Evolutionary conservation across 129 eudicot species (phyloP), one percentile per base, ranked within the genome.

Genomic region (Deinandra increscens): DNA sequence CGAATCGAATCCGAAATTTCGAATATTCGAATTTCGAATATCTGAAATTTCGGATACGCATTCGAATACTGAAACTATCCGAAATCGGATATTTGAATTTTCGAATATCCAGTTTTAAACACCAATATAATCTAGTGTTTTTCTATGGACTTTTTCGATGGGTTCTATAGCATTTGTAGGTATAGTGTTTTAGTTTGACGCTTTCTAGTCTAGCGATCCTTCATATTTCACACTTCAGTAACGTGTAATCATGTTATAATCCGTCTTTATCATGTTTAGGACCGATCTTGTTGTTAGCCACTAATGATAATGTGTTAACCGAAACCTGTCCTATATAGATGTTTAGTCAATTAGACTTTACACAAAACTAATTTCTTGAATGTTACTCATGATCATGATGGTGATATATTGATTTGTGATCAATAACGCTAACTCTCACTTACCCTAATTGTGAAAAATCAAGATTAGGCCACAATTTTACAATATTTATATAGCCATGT

Each of bases 281-380:
- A 51, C 62, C 34, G 7, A 15, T 14, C 45, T 34, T 34, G 7
- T 31, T 14, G 44, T 36, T 60, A 17, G 45, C 13, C 42, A 14
- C 19, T 60, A 34, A 67, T 66, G 58, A 46, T 19, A 33, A 51
- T 17, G 18, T 51, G 63, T 33, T 53, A 10, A 50, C 45, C 46
- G 50, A 34, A 38, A 34, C 62, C 20, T 36, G 34, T 9, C 50
- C 20, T 33, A 15, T 48, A n/a, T n/a, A n/a, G 45, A 18, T 68
- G 17, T 49, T 36, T 15, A 5, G 36, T 23, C 70, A 44, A 44
- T 43, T 48, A 65, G 41, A 43, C 55, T 65, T 4, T 50, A 33
- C 34, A 43, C 29, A 18, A 68, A 38, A 20, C 62, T 33, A 12
- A 50, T 50, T 51, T 36, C 49, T 68, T 68, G 36, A 68, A 50